Percentiles rank a stretch among this genome's conserved stretches.
phyloP scores from a whole-genome alignment of 495 filamentous ascomycete genomes.

The Penicillium robsamsonii region DNA sequence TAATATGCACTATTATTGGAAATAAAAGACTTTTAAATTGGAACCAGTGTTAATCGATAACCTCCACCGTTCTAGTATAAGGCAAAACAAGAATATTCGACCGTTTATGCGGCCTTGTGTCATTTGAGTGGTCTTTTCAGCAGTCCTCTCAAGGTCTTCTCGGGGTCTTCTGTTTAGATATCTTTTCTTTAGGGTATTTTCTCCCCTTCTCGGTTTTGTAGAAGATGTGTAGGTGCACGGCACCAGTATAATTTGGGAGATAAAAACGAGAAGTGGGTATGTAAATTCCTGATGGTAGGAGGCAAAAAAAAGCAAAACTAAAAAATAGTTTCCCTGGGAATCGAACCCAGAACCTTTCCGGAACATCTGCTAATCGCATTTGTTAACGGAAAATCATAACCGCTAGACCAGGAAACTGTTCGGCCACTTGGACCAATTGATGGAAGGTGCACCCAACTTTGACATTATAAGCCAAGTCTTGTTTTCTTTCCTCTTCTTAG shows the following conservation, averaged over 20 bases:
- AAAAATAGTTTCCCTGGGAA: constrained; percentile 25
- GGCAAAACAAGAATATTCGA: no score
- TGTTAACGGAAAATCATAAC: constrained; percentile 18
- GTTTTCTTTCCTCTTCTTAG: no score
- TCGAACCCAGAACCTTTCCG: constrained; percentile 27
- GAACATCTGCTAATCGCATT: constrained; percentile 10
- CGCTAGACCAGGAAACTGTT: constrained; percentile 14
- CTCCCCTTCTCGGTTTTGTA: no score
- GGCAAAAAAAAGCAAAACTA: neutral
- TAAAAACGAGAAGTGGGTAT: neutral
- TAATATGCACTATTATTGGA: neutral
- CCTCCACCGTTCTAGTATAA: no score
- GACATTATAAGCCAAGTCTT: neutral
- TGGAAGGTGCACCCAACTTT: neutral
- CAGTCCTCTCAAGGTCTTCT: no score
- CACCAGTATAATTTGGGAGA: neutral
- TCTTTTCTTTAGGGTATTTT: no score
- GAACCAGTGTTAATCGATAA: neutral
- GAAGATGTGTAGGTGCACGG: no score
- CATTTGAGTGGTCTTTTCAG: no score
- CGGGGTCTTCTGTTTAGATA: no score
- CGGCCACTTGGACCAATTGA: neutral
- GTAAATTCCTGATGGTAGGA: no score
- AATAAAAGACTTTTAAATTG: neutral
- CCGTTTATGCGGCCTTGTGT: no score